Evolutionary conservation across 441 rosid species (phyloP).

Genomic region (Capsella rubella): DNA sequence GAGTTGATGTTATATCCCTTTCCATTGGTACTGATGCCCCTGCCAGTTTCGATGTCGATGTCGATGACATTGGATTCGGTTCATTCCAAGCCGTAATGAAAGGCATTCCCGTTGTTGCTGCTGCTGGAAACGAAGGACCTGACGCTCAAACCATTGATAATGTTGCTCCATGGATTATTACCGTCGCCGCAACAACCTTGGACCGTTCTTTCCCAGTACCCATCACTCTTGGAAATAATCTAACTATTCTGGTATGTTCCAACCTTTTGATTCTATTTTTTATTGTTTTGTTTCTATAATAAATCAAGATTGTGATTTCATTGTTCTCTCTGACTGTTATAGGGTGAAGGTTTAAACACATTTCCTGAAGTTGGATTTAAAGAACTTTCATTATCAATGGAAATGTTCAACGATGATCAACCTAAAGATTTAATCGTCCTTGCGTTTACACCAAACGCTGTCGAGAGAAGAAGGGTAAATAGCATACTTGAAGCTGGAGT

Average conservation of each 20-base stretch:
- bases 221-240: conserved; percentile 48
- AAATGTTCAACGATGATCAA: too few relatives aligned
- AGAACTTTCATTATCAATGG: not conserved
- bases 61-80: conserved; percentile 62
- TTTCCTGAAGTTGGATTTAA: conserved; percentile 30
- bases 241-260: conserved; percentile 32
- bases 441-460: conserved; percentile 18
- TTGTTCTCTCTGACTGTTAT: not conserved
- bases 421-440: conserved; percentile 16
- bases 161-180: conserved; percentile 76
- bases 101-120: conserved; percentile 71
- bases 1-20: conserved; percentile 73
- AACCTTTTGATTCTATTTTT: not conserved
- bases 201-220: conserved; percentile 58
- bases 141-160: conserved; percentile 46
- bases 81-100: conserved; percentile 72
- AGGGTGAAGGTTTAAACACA: conserved; percentile 41
- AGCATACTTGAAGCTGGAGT: conserved; percentile 27
- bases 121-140: conserved; percentile 70
- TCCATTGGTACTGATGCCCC: conserved; percentile 76
- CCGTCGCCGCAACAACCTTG: conserved; percentile 66
- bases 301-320: not conserved
- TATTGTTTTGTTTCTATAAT: not conserved
- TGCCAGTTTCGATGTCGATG: conserved; percentile 37
- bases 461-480: not conserved